A percentile compares a stretch with the other conserved stretches of the same genome.
Conservation (phyloP, 345 rosid species). For the Heritiera fomes region DNA sequence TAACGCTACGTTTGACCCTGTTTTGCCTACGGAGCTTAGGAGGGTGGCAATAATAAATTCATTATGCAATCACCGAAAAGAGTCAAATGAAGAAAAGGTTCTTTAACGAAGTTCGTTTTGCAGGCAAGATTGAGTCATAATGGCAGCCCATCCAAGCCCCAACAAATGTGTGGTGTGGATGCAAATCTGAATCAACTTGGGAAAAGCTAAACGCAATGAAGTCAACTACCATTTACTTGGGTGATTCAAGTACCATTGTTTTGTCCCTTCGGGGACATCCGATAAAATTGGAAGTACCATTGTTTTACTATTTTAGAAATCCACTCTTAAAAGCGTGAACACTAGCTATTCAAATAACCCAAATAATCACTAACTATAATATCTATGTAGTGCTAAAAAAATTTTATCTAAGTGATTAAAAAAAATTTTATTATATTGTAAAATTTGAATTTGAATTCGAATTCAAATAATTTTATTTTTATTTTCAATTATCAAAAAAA, state of each 20-base stretch:
- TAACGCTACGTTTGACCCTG: slow-evolving; percentile 12
- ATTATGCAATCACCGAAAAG: neutral
- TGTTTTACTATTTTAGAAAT: neutral
- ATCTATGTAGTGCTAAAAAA: neutral
- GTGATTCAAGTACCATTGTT: neutral
- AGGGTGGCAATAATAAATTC: neutral
- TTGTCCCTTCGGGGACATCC: neutral
- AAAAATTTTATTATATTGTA: no score
- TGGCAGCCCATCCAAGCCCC: neutral
- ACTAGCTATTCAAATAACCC: neutral
- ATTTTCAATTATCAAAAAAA: no score
- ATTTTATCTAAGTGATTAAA: no score
- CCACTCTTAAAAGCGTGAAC: neutral
- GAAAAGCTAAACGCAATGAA: neutral
- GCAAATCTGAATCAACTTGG: neutral
- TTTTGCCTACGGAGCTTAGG: no score
- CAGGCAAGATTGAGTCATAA: neutral
- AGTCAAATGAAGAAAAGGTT: neutral
- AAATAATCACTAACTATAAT: neutral
- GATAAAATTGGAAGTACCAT: neutral
- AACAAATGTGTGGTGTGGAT: neutral
- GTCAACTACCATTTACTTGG: neutral
- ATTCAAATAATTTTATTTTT: no score
- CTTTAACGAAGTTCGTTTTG: neutral
- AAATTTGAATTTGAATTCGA: no score